Evolutionary conservation across 176 grass and related monocot species (phyloP).

Genomic region (Bromus sterilis): DNA sequence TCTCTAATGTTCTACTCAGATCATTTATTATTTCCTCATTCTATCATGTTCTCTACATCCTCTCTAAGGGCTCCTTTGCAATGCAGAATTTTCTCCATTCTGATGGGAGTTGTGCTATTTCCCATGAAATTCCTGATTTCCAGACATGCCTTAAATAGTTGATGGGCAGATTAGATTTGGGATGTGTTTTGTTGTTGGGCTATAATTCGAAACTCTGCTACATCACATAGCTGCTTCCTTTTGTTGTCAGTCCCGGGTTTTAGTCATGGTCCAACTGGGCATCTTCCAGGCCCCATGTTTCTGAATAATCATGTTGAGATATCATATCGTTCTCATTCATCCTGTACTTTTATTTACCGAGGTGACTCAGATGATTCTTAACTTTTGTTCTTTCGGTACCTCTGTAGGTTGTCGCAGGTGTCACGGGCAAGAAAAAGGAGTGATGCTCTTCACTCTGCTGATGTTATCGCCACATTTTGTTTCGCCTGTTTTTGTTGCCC

Average conservation of each 20-base stretch:
- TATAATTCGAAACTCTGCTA: not conserved
- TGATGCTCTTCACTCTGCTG: not conserved
- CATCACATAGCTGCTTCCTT: not conserved
- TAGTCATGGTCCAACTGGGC: not conserved
- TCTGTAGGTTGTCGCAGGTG: conserved; percentile 81
- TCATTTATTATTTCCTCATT: not conserved
- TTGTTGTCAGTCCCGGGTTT: not conserved
- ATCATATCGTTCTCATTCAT: not conserved
- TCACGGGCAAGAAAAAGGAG: conserved; percentile 54
- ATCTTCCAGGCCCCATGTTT: not conserved
- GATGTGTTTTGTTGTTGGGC: too few relatives aligned
- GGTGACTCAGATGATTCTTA: not conserved
- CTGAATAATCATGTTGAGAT: not conserved
- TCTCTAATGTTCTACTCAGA: not conserved
- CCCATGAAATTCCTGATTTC: not conserved
- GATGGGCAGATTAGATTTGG: not conserved
- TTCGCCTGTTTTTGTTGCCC: conserved; percentile 7
- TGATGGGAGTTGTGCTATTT: not conserved
- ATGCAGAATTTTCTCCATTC: not conserved
- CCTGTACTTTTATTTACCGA: not conserved
- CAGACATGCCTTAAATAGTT: not conserved
- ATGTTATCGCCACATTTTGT: conserved; percentile 3
- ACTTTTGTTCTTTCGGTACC: not conserved
- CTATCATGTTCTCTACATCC: not conserved
- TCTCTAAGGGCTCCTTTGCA: not conserved